Evolutionary conservation across 2,329 filamentous ascomycete species (phyloP).

Genomic region (Beauveria sp.): DNA sequence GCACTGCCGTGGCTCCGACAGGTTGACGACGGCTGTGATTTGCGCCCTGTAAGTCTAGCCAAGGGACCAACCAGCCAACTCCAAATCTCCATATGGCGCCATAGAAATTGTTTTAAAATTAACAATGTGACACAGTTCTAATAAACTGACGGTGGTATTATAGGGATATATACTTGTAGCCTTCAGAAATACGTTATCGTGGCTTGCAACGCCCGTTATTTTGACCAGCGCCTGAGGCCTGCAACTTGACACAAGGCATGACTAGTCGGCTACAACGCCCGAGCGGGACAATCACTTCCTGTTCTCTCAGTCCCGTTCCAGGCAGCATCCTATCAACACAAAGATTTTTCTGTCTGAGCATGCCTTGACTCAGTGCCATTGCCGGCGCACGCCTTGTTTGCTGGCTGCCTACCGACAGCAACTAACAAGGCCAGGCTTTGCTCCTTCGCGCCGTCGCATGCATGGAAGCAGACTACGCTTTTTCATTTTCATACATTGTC

Average conservation of each 20-base stretch:
- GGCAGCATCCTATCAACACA: not conserved
- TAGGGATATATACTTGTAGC: not conserved
- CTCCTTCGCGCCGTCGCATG: conserved; percentile 6
- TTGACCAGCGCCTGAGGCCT: not conserved
- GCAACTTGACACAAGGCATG: not conserved
- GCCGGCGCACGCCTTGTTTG: not conserved
- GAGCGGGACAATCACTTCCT: conserved; percentile 2
- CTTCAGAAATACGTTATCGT: not conserved
- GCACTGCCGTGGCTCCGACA: not conserved
- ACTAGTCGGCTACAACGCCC: not conserved
- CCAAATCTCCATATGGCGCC: not conserved
- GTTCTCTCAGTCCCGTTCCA: not conserved
- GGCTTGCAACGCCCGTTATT: not conserved
- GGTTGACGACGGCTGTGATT: conserved; percentile 3
- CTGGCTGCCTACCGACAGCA: not conserved
- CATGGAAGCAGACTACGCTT: not conserved
- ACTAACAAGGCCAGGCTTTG: not conserved
- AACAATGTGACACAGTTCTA: not conserved
- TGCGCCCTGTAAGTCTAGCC: conserved; percentile 11
- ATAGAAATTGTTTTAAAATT: not conserved
- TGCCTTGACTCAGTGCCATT: not conserved
- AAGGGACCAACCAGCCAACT: not conserved
- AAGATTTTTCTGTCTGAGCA: not conserved
- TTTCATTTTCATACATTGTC: not conserved
- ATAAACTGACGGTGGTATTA: not conserved